phyloP scores from a whole-genome alignment of 371 early-diverging fungal species.

The Racocetra persica region DNA sequence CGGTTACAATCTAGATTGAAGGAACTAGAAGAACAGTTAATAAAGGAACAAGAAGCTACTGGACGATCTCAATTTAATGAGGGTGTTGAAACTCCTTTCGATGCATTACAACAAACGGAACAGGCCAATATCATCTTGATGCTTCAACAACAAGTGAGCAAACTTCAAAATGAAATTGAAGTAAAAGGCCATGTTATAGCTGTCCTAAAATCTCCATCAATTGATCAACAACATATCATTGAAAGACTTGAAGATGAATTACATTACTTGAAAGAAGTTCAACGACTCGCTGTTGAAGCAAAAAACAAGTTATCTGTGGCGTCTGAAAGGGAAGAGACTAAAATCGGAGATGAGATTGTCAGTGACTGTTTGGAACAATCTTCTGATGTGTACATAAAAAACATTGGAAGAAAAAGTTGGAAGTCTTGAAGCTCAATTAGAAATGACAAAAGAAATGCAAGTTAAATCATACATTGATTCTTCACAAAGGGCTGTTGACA shows the following conservation, averaged over 20 bases:
- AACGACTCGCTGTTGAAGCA: neutral
- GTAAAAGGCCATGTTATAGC: conserved; percentile 36
- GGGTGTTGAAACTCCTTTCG: neutral
- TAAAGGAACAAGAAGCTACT: neutral
- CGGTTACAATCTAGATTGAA: conserved; percentile 33
- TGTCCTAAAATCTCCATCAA: neutral
- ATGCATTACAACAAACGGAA: too few species aligned
- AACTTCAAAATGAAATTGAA: conserved; percentile 34
- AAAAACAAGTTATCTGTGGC: too few species aligned
- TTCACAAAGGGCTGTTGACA: conserved; percentile 3
- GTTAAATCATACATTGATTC: conserved; percentile 23
- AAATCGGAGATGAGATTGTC: neutral
- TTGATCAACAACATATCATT: conserved; percentile 23
- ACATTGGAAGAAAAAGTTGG: conserved; percentile 21
- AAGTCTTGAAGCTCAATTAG: conserved; percentile 30
- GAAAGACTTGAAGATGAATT: conserved; percentile 29
- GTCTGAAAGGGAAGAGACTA: neutral
- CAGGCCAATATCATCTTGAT: neutral
- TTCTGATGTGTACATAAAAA: neutral
- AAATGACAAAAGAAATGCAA: conserved; percentile 39
- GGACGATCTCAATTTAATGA: neutral
- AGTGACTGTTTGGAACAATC: neutral
- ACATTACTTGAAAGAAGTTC: conserved; percentile 33
- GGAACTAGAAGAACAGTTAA: conserved; percentile 46
- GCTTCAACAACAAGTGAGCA: conserved; percentile 12